A percentile compares a stretch with the other conserved stretches of the same genome.
phyloP scores from a whole-genome alignment of 78 protist genomes.

The Guillardia theta region DNA sequence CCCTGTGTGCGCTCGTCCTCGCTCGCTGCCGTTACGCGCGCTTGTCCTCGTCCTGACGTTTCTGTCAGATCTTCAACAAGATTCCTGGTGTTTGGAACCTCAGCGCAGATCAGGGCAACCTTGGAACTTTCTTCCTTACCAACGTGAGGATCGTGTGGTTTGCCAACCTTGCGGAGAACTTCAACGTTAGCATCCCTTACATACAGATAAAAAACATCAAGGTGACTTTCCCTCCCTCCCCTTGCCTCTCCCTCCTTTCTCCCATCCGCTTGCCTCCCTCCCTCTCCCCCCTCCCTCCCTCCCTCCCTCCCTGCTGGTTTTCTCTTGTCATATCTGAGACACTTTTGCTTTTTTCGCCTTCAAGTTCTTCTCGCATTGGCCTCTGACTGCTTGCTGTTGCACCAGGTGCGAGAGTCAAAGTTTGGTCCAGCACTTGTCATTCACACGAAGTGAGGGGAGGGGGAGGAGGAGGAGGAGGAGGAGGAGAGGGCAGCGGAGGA shows the following conservation, averaged over 20 bases:
- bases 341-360: too few species aligned
- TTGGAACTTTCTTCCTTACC: constrained; percentile 73
- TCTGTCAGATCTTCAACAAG: constrained; percentile 33
- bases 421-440: constrained; percentile 76
- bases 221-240: too few species aligned
- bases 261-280: too few species aligned
- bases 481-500: too few species aligned
- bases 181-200: constrained; percentile 84
- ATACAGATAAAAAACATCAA: constrained; percentile 47
- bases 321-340: too few species aligned
- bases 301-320: too few species aligned
- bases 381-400: neutral
- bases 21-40: neutral
- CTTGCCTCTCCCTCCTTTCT: too few species aligned
- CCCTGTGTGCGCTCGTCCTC: neutral
- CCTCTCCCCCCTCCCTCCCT: too few species aligned
- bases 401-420: constrained; percentile 55
- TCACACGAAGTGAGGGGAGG: too few species aligned
- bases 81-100: constrained; percentile 73
- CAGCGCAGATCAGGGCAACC: constrained; percentile 74
- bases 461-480: too few species aligned
- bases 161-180: constrained; percentile 73
- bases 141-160: constrained; percentile 83
- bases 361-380: neutral
- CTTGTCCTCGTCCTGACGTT: neutral